Percentiles rank a stretch among this genome's conserved stretches.
Evolutionary conservation across 1,284 basidiomycete genomes (phyloP).

Genomic region (Pterula multifida): DNA sequence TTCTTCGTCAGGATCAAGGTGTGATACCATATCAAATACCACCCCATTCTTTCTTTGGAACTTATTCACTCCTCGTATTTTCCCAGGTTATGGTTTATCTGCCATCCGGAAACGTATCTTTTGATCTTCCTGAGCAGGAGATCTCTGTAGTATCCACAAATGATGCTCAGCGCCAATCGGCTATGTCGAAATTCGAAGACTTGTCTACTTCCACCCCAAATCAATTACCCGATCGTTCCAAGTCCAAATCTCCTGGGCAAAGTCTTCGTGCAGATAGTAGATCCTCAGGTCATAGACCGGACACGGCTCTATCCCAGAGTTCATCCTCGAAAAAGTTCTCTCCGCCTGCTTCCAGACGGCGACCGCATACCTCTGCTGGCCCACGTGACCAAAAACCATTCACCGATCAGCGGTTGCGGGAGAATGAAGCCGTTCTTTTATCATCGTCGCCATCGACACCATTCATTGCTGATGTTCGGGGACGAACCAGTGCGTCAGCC

Average conservation of each 20-base stretch:
- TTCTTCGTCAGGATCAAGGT: constrained; percentile 65
- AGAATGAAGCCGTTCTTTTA: background rate
- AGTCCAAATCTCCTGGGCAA: constrained; percentile 48
- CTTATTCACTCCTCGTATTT: constrained; percentile 8
- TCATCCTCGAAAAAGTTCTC: constrained; percentile 5
- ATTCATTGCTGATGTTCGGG: background rate
- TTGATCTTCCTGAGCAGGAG: constrained; percentile 60
- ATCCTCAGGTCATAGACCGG: constrained; percentile 22
- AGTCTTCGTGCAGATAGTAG: constrained; percentile 22
- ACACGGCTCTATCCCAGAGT: constrained; percentile 3
- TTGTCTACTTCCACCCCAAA: constrained; percentile 17
- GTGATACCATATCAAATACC: constrained; percentile 10
- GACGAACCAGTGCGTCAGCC: background rate
- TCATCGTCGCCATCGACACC: background rate
- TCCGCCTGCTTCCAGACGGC: constrained; percentile 16
- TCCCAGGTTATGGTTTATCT: constrained; percentile 4
- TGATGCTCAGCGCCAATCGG: constrained; percentile 52
- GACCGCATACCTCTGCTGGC: constrained; percentile 61
- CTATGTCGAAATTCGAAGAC: constrained; percentile 49
- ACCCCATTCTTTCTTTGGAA: constrained; percentile 5
- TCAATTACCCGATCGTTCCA: constrained; percentile 29
- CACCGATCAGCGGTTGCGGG: background rate
- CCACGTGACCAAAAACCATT: constrained; percentile 33
- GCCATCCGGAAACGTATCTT: constrained; percentile 35
- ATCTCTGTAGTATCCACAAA: constrained; percentile 55